Percentiles rank a stretch among this genome's conserved stretches.
Conservation (phyloP, 1,284 basidiomycete species). For the Leccinum ponderosum region DNA sequence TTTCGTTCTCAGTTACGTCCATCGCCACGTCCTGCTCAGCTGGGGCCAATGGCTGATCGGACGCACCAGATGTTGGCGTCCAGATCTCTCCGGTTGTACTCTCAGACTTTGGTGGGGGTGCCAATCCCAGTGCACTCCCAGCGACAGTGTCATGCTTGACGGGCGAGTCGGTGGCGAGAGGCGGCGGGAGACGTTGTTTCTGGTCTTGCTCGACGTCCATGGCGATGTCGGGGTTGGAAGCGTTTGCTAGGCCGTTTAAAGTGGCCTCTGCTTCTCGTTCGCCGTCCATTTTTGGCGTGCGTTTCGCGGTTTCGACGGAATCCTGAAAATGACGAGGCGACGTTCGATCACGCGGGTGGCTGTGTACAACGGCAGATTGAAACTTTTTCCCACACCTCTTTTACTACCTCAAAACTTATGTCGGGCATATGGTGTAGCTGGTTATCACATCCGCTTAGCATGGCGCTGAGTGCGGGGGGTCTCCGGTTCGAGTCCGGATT, state of each 20-base stretch:
- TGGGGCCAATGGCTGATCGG: slow-evolving; percentile 27
- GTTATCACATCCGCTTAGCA: slow-evolving; percentile 53
- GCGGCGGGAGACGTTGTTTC: slow-evolving; percentile 3
- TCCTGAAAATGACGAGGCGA: slow-evolving; percentile 30
- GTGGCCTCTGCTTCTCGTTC: slow-evolving; percentile 11
- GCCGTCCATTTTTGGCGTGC: slow-evolving; percentile 23
- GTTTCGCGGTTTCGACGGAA: slow-evolving; percentile 15
- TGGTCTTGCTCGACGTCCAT: slow-evolving; percentile 25
- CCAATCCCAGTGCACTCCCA: neutral
- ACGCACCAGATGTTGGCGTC: slow-evolving; percentile 8
- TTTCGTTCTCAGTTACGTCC: slow-evolving; percentile 19
- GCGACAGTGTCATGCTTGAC: slow-evolving; percentile 1
- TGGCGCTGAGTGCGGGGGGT: slow-evolving; percentile 34
- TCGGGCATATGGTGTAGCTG: slow-evolving; percentile 47
- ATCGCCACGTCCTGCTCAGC: slow-evolving; percentile 28
- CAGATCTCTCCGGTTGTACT: slow-evolving; percentile 3
- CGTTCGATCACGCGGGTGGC: slow-evolving; percentile 31
- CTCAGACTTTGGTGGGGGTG: slow-evolving; percentile 13
- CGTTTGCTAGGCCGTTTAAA: neutral
- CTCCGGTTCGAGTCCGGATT: slow-evolving; percentile 44
- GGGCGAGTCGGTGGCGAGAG: neutral
- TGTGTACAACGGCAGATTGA: slow-evolving; percentile 10
- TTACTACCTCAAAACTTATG: neutral
- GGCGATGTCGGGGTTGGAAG: slow-evolving; percentile 5
- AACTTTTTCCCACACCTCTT: slow-evolving; percentile 9